A percentile compares a stretch with the other conserved stretches of the same genome.
Conservation (phyloP, 768 basidiomycete genomes). For the Suillus brevipes region DNA sequence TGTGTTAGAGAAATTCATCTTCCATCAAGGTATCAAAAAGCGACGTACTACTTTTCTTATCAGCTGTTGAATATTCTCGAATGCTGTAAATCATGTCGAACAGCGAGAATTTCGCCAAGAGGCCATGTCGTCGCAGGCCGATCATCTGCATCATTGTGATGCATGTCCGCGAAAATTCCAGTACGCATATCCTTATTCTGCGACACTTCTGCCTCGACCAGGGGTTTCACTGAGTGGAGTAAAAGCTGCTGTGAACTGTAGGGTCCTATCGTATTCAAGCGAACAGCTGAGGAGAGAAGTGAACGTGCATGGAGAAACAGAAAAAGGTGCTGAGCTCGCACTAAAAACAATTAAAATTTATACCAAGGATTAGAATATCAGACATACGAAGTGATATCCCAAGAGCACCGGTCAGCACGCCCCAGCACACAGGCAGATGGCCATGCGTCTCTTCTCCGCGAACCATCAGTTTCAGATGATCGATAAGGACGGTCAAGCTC, state of each 20-base stretch:
- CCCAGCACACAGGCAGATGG: conserved; percentile 93
- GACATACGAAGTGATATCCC: conserved; percentile 66
- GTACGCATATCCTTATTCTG: conserved; percentile 52
- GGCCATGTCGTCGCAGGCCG: conserved; percentile 93
- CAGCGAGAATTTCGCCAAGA: conserved; percentile 86
- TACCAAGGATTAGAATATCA: conserved; percentile 7
- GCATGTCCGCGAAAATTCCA: conserved; percentile 33
- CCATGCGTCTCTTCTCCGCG: conserved; percentile 68
- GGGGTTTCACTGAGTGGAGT: conserved; percentile 64
- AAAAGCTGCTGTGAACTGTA: conserved; percentile 90
- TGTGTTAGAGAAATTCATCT: background rate
- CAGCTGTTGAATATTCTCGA: conserved; percentile 94
- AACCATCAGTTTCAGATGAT: conserved; percentile 66
- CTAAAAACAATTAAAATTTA: conserved; percentile 40
- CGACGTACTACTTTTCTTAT: background rate
- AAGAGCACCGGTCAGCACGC: conserved; percentile 75
- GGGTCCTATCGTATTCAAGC: conserved; percentile 89
- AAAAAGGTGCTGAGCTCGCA: conserved; percentile 81
- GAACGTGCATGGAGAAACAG: conserved; percentile 92
- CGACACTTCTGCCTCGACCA: conserved; percentile 57
- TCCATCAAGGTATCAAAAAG: background rate
- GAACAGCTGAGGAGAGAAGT: conserved; percentile 87
- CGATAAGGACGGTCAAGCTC: conserved; percentile 44
- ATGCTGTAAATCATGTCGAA: conserved; percentile 92
- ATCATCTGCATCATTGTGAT: conserved; percentile 36